Conservation (phyloP, 2,329 filamentous ascomycete species). For the Rhexocercosporidium sp. region DNA sequence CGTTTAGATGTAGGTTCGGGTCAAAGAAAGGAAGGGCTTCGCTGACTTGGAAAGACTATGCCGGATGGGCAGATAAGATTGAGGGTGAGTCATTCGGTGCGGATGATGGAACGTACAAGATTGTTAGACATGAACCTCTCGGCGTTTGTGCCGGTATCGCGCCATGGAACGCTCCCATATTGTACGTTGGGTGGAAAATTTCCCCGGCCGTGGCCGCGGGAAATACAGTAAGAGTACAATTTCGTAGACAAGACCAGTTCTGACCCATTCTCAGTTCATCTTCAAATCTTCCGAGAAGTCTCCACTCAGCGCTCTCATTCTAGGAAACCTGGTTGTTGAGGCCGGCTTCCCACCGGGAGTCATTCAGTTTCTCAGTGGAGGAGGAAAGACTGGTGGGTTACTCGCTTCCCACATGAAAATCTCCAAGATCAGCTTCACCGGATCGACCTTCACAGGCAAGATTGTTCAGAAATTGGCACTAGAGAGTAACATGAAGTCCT, state of each 20-base stretch:
- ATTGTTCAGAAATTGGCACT: constrained; percentile 47
- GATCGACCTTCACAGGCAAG: constrained; percentile 44
- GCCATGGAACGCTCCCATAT: constrained; percentile 55
- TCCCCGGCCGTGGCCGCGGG: constrained; percentile 64
- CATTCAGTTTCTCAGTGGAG: constrained; percentile 47
- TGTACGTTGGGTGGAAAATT: constrained; percentile 58
- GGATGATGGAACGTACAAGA: constrained; percentile 50
- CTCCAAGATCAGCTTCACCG: constrained; percentile 48
- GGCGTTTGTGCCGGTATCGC: constrained; percentile 60
- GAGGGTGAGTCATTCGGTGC: constrained; percentile 45
- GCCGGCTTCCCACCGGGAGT: constrained; percentile 45
- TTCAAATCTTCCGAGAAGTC: constrained; percentile 68
- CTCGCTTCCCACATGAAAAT: constrained; percentile 46
- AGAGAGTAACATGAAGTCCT: constrained; percentile 48
- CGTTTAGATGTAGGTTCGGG: constrained; percentile 29
- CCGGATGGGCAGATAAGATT: constrained; percentile 47
- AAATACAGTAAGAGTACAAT: constrained; percentile 47
- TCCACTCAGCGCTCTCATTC: constrained; percentile 57
- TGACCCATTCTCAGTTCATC: constrained; percentile 47
- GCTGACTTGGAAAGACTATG: constrained; percentile 39
- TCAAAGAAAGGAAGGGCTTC: constrained; percentile 9
- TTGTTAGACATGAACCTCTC: constrained; percentile 44
- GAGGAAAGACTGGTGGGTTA: constrained; percentile 44
- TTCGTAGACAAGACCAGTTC: background rate
- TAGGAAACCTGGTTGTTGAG: constrained; percentile 40